Evolutionary conservation across 371 early-diverging fungal species (phyloP), one percentile per base, ranked within the genome.

Genomic region (Rhizopus sp.): DNA sequence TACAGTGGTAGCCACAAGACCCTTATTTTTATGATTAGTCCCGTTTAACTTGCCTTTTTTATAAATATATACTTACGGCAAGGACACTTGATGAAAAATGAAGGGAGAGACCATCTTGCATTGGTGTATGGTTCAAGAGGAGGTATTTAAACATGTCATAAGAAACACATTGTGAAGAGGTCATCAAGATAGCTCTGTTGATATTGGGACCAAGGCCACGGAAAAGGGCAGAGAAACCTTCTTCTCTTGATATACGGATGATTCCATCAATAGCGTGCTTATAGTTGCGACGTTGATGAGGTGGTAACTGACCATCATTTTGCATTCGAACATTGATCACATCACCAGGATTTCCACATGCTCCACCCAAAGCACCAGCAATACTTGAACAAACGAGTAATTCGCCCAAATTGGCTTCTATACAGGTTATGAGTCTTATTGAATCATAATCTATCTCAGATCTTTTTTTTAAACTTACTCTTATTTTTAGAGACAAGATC

Each of bases 1-100:
- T 0, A 85, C 86, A 3, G 96, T 95, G 0, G 96, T 96, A 4
- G 95, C 93, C 10, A 94, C 88, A 16, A 96, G 77, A 33, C 92
- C 94, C 85, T 86, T 60, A 41, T 41, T 8, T n/a, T 41, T 12
- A 9, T 12, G 12, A 12, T 37, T 37, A 12, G 8, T 23, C 7
- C n/a, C 2, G 7, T 17, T 13, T 42, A 47, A 13, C n/a, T 10
- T 31, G 4, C 13, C 32, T 23, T 23, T 23, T 23, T 23, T 23
- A 23, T 5, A 16, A 37, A 37, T 8, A 7, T n/a, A 23, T 9
- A 75, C 83, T 75, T 83, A 86, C 86, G 44, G 95, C 91, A 34
- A 91, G 60, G 0, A 90, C 64, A 70, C 91, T 91, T 5, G 91
- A 81, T 13, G 77, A 63, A 55, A 94, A 90, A 62, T 95, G 94